Percentiles rank a stretch among this genome's conserved stretches.
phyloP scores from a whole-genome alignment of 2,329 filamentous ascomycete genomes.

The Fusarium sp. region DNA sequence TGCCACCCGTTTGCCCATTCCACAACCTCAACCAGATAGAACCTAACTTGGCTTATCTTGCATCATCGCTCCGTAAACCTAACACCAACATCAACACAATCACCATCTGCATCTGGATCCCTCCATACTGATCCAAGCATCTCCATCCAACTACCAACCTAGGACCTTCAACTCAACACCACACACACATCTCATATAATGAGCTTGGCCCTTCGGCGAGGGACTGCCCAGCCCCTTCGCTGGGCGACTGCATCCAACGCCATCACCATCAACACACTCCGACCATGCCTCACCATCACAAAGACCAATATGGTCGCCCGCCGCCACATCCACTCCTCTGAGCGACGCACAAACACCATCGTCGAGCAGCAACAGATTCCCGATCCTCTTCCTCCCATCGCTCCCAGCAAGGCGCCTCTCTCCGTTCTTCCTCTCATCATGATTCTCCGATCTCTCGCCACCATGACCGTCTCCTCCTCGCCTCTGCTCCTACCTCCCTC shows the following conservation, averaged over 20 bases:
- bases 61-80: slow-evolving; percentile 29
- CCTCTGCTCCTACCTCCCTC: slow-evolving; percentile 75
- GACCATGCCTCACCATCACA: slow-evolving; percentile 33
- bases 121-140: slow-evolving; percentile 30
- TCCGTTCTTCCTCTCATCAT: slow-evolving; percentile 72
- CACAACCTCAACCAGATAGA: slow-evolving; percentile 19
- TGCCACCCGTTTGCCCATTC: slow-evolving; percentile 20
- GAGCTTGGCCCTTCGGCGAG: slow-evolving; percentile 41
- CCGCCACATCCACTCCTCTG: slow-evolving; percentile 50
- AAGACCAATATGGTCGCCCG: slow-evolving; percentile 27
- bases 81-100: background rate
- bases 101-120: slow-evolving; percentile 22
- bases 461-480: slow-evolving; percentile 76
- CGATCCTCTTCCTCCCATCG: slow-evolving; percentile 42
- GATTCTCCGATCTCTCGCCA: slow-evolving; percentile 74
- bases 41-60: slow-evolving; percentile 24
- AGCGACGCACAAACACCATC: slow-evolving; percentile 49
- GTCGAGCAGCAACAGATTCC: slow-evolving; percentile 44
- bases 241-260: slow-evolving; percentile 33
- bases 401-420: slow-evolving; percentile 57
- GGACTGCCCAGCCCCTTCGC: slow-evolving; percentile 39
- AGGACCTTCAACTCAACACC: slow-evolving; percentile 5
- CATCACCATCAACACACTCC: slow-evolving; percentile 30
- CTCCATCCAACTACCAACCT: slow-evolving; percentile 6
- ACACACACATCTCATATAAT: slow-evolving; percentile 33